These are phyloP conservation scores for Fusarium goolgardi DNA, from an alignment of 2,329 filamentous ascomycete species.

Conservation along the genomic window DNA sequence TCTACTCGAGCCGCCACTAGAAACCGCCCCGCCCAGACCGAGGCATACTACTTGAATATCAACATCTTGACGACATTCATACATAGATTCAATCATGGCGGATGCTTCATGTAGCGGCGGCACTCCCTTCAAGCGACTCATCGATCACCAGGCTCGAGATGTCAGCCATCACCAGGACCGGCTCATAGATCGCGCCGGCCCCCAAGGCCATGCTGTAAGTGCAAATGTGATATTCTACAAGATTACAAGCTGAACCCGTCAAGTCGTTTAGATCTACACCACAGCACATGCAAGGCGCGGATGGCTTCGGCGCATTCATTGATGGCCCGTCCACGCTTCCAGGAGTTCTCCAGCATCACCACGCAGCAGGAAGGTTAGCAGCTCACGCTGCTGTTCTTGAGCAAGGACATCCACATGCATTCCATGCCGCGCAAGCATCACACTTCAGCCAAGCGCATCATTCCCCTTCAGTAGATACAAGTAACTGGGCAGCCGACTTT, in stretches of 20 bases:
- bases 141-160: slow-evolving; percentile 57
- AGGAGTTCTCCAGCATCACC: slow-evolving; percentile 50
- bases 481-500: slow-evolving; percentile 55
- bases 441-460: slow-evolving; percentile 44
- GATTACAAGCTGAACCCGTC: neutral
- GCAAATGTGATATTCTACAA: neutral
- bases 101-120: slow-evolving; percentile 57
- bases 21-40: slow-evolving; percentile 25
- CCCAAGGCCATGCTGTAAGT: slow-evolving; percentile 50
- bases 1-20: slow-evolving; percentile 2
- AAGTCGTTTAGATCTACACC: slow-evolving; percentile 53
- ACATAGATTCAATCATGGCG: slow-evolving; percentile 49
- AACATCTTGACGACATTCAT: slow-evolving; percentile 6
- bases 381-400: slow-evolving; percentile 52
- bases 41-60: slow-evolving; percentile 29
- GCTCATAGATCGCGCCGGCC: slow-evolving; percentile 48
- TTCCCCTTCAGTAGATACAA: slow-evolving; percentile 41
- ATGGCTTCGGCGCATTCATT: slow-evolving; percentile 54
- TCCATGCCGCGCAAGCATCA: slow-evolving; percentile 39
- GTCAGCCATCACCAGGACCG: slow-evolving; percentile 57
- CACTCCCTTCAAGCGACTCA: slow-evolving; percentile 57
- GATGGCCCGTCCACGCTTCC: slow-evolving; percentile 46
- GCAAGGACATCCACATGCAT: slow-evolving; percentile 41
- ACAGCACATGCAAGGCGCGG: slow-evolving; percentile 46
- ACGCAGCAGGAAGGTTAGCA: slow-evolving; percentile 52